A percentile compares a stretch with the other conserved stretches of the same genome.
phyloP scores from a whole-genome alignment of 2,329 filamentous ascomycete species.

The Colletotrichum siamense region DNA sequence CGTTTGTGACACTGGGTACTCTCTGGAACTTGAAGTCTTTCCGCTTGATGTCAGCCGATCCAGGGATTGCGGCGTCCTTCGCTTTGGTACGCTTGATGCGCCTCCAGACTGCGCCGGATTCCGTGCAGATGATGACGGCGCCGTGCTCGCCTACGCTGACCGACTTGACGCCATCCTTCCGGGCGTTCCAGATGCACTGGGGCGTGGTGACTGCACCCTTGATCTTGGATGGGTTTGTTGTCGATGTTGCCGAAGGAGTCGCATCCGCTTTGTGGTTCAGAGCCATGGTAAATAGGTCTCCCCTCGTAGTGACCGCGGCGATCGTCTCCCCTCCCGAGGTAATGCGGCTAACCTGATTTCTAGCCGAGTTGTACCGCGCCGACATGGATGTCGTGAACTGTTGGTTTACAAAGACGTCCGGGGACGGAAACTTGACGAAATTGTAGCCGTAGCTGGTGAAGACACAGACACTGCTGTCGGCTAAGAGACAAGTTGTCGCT shows the following conservation, averaged over 20 bases:
- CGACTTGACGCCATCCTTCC: conserved; percentile 85
- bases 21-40: conserved; percentile 97
- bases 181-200: conserved; percentile 85
- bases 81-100: conserved; percentile 83
- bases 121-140: conserved; percentile 91
- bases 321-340: conserved; percentile 90
- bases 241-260: conserved; percentile 69
- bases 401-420: conserved; percentile 73
- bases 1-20: conserved; percentile 85
- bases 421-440: conserved; percentile 81
- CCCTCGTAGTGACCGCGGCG: conserved; percentile 81
- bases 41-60: conserved; percentile 61
- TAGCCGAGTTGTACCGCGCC: conserved; percentile 66
- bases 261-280: conserved; percentile 73
- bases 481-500: conserved; percentile 84
- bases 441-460: conserved; percentile 97
- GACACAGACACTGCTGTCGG: conserved; percentile 88
- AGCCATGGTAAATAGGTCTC: conserved; percentile 86
- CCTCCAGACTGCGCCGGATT: conserved; percentile 92
- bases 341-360: conserved; percentile 76
- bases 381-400: conserved; percentile 72
- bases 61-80: conserved; percentile 65
- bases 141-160: conserved; percentile 91
- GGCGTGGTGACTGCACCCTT: conserved; percentile 80
- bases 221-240: conserved; percentile 91